Conservation (phyloP, 2,329 filamentous ascomycete species). For the Lachnellula suecica region DNA sequence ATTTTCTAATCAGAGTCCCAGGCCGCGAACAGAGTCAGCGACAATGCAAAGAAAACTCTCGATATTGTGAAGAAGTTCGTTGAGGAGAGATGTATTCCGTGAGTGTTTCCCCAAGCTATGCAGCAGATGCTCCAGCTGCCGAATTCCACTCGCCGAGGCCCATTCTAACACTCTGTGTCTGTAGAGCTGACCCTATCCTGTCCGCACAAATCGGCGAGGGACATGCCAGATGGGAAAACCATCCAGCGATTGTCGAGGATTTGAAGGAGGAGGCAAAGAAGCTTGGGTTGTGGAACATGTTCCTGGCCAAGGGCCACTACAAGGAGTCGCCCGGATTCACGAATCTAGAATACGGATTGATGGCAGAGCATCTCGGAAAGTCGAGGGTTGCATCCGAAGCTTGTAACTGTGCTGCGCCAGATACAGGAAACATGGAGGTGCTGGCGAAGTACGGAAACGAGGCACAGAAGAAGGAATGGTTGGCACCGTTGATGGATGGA, state of each 20-base stretch:
- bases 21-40: slow-evolving; percentile 62
- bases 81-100: slow-evolving; percentile 90
- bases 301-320: slow-evolving; percentile 92
- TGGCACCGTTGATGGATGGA: slow-evolving; percentile 77
- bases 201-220: slow-evolving; percentile 76
- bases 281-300: slow-evolving; percentile 97
- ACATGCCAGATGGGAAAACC: slow-evolving; percentile 72
- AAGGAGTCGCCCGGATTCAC: slow-evolving; percentile 91
- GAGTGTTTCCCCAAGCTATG: slow-evolving; percentile 31
- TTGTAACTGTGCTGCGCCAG: slow-evolving; percentile 85
- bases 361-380: slow-evolving; percentile 94
- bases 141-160: too few relatives aligned
- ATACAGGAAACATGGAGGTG: slow-evolving; percentile 96
- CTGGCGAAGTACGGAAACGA: slow-evolving; percentile 88
- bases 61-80: slow-evolving; percentile 94
- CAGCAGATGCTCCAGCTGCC: too few relatives aligned
- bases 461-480: slow-evolving; percentile 80
- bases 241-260: slow-evolving; percentile 82
- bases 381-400: slow-evolving; percentile 81
- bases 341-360: slow-evolving; percentile 95
- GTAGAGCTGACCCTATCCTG: slow-evolving; percentile 75
- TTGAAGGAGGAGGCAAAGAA: slow-evolving; percentile 81
- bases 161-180: too few relatives aligned
- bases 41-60: slow-evolving; percentile 78
- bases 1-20: slow-evolving; percentile 19